A percentile compares a stretch with the other conserved stretches of the same genome.
These are phyloP conservation scores for Leptodermis oblonga DNA, from an alignment of 257 asterid species.

Conservation along the genomic window DNA sequence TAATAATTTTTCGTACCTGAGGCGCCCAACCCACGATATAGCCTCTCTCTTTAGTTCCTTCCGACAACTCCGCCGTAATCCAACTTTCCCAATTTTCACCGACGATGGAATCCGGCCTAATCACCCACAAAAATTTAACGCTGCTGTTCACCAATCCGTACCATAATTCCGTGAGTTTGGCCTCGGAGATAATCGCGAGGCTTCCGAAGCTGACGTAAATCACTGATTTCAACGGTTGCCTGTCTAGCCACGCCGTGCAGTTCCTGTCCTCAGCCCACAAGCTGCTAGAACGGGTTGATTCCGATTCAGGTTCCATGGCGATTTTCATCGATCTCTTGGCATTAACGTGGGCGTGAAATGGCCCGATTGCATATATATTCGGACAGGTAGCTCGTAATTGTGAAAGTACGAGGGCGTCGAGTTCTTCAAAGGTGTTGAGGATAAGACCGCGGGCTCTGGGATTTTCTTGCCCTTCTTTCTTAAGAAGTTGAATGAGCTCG, in stretches of 20 bases:
- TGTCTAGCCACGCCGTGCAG: neutral
- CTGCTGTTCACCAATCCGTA: conserved; percentile 1
- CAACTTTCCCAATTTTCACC: neutral
- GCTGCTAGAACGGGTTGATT: neutral
- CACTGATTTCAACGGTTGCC: conserved; percentile 1
- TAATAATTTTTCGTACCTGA: too few relatives aligned
- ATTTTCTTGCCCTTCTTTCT: neutral
- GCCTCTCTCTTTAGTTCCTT: neutral
- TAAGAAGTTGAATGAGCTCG: neutral
- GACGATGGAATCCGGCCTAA: neutral
- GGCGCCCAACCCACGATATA: conserved; percentile 9
- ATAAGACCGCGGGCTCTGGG: neutral
- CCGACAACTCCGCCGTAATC: neutral
- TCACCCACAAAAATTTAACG: neutral
- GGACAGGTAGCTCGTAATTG: neutral
- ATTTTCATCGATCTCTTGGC: too few relatives aligned
- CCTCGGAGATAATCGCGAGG: neutral
- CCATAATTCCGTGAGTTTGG: neutral
- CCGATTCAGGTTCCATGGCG: too few relatives aligned
- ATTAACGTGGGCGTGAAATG: neutral
- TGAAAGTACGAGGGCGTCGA: neutral
- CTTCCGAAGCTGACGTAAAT: conserved; percentile 2
- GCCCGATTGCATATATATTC: neutral
- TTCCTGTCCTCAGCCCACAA: neutral
- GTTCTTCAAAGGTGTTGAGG: conserved; percentile 7